Evolutionary conservation across 2,329 filamentous ascomycete genomes (phyloP).

Genomic region (Davidsoniella eucalypti): DNA sequence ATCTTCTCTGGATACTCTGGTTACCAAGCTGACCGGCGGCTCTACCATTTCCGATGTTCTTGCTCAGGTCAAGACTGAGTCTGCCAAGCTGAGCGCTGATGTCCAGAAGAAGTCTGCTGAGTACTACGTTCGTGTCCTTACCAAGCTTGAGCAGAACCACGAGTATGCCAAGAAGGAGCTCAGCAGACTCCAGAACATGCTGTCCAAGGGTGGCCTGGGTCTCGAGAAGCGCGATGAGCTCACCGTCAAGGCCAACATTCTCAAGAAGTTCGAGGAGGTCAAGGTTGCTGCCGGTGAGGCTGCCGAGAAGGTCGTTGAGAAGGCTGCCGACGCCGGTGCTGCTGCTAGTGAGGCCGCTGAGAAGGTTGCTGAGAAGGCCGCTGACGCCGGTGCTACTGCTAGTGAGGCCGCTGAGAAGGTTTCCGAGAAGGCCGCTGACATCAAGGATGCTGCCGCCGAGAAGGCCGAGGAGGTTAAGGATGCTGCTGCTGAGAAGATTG

Average conservation of each 20-base stretch:
- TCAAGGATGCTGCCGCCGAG: slow-evolving; percentile 3
- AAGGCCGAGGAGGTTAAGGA: slow-evolving; percentile 4
- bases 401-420: slow-evolving; percentile 28
- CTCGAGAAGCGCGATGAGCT: slow-evolving; percentile 81
- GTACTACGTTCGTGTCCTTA: slow-evolving; percentile 86
- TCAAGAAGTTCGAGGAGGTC: slow-evolving; percentile 57
- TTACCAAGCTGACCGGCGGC: slow-evolving; percentile 55
- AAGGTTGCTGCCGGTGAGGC: slow-evolving; percentile 29
- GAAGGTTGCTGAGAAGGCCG: slow-evolving; percentile 41
- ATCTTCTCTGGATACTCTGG: slow-evolving; percentile 56
- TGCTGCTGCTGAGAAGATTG: slow-evolving; percentile 1
- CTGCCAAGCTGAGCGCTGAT: slow-evolving; percentile 44
- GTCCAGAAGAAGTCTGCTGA: slow-evolving; percentile 62
- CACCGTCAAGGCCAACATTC: slow-evolving; percentile 70
- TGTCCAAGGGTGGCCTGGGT: slow-evolving; percentile 74
- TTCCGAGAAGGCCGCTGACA: not conserved
- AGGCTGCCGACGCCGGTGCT: not conserved
- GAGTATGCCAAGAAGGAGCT: slow-evolving; percentile 77
- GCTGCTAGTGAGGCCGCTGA: too few relatives aligned
- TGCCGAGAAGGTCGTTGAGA: slow-evolving; percentile 17
- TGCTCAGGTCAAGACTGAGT: slow-evolving; percentile 56
- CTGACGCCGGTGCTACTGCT: slow-evolving; percentile 29
- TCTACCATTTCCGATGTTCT: slow-evolving; percentile 38
- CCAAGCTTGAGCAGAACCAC: slow-evolving; percentile 65
- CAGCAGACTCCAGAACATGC: slow-evolving; percentile 57